Evolutionary conservation across 495 filamentous ascomycete genomes (phyloP).

Genomic region (Geoglossum glabrum): DNA sequence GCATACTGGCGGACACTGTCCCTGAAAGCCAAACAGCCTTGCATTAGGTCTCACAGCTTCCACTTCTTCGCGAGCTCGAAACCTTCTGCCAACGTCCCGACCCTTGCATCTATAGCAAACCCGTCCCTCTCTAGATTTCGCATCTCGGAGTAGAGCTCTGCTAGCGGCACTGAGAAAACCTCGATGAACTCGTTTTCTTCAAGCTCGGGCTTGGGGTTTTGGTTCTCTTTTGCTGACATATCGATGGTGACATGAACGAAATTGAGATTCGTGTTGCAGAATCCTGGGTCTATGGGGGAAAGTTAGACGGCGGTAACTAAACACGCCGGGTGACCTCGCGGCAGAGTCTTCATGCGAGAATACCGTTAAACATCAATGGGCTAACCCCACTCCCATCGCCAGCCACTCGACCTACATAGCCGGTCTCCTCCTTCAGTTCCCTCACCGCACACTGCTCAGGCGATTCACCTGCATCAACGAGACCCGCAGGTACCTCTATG

Average conservation of each 20-base stretch:
- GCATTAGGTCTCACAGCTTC: slow-evolving; percentile 18
- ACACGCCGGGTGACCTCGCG: background rate
- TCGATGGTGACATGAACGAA: slow-evolving; percentile 72
- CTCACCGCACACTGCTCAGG: slow-evolving; percentile 61
- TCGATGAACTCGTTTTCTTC: slow-evolving; percentile 88
- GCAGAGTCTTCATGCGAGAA: background rate
- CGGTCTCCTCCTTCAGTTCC: slow-evolving; percentile 90
- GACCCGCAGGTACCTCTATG: slow-evolving; percentile 71
- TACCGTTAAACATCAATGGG: slow-evolving; percentile 72
- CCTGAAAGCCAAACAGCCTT: background rate
- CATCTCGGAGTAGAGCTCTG: slow-evolving; percentile 43
- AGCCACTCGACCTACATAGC: slow-evolving; percentile 50
- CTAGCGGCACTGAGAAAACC: slow-evolving; percentile 51
- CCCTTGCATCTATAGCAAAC: slow-evolving; percentile 68
- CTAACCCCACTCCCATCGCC: slow-evolving; percentile 25
- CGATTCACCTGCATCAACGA: slow-evolving; percentile 67
- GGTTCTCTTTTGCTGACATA: slow-evolving; percentile 47
- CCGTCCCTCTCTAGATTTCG: slow-evolving; percentile 50
- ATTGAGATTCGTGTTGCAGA: slow-evolving; percentile 74
- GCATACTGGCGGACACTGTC: no score
- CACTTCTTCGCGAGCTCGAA: slow-evolving; percentile 57
- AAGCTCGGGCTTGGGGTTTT: slow-evolving; percentile 47
- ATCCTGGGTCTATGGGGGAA: slow-evolving; percentile 36
- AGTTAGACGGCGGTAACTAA: background rate
- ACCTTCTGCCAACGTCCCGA: slow-evolving; percentile 69